These are phyloP conservation scores for Colletotrichum graminicola DNA, from an alignment of 2,329 filamentous ascomycete genomes.

Conservation along the genomic window DNA sequence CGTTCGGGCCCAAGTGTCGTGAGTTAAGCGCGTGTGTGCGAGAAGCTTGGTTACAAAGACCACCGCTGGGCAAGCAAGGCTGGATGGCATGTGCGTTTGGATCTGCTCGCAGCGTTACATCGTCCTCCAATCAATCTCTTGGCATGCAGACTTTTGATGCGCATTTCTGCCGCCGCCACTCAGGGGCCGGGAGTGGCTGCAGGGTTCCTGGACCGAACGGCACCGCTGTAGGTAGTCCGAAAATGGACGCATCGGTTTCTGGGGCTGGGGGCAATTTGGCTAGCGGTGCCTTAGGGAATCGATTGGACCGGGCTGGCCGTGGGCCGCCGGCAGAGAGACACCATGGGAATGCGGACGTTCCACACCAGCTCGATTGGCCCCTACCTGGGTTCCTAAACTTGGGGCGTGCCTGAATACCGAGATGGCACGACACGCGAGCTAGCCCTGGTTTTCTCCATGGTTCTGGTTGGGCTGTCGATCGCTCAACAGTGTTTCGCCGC, in stretches of 20 bases:
- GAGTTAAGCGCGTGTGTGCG: background rate
- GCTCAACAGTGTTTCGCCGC: constrained; percentile 40
- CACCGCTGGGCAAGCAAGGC: background rate
- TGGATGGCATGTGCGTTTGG: constrained; percentile 17
- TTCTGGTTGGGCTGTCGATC: constrained; percentile 32
- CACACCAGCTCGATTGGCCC: background rate
- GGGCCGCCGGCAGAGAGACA: background rate
- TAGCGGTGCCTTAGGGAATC: background rate
- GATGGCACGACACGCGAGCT: background rate
- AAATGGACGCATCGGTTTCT: constrained; percentile 15
- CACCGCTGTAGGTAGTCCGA: constrained; percentile 1
- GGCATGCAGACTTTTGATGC: background rate
- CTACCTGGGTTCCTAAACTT: background rate
- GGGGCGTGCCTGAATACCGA: constrained; percentile 9
- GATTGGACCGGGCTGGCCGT: background rate
- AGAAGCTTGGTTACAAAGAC: constrained; percentile 2
- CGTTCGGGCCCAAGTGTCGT: background rate
- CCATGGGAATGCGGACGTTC: background rate
- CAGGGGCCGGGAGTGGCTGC: background rate
- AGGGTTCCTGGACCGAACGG: background rate
- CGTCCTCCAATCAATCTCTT: constrained; percentile 6
- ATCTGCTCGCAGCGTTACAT: constrained; percentile 16
- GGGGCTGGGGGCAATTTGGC: background rate
- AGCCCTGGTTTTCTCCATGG: constrained; percentile 8
- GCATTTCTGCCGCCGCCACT: constrained; percentile 2